These are phyloP conservation scores for Globisporangium sylvaticum DNA, from an alignment of 352 stramenopile genomes.

Conservation along the genomic window DNA sequence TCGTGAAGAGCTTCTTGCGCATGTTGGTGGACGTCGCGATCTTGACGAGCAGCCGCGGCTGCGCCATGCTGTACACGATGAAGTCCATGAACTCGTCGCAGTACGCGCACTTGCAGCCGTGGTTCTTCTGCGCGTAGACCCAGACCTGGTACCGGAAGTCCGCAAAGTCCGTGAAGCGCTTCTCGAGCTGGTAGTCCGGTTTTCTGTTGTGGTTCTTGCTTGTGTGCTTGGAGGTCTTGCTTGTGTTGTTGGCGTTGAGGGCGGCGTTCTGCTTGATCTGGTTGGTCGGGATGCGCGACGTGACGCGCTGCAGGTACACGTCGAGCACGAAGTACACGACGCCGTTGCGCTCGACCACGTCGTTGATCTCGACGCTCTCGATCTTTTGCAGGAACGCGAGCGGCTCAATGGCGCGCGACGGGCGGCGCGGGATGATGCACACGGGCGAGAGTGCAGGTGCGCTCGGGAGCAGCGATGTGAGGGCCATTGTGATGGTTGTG, in stretches of 20 bases:
- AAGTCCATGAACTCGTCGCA: conserved; percentile 41
- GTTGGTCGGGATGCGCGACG: conserved; percentile 59
- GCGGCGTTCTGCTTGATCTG: conserved; percentile 19
- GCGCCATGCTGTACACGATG: conserved; percentile 33
- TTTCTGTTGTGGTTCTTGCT: conserved; percentile 26
- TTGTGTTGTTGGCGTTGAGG: background rate
- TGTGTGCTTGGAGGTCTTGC: conserved; percentile 11
- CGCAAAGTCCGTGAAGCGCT: conserved; percentile 32
- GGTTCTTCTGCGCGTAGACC: conserved; percentile 24
- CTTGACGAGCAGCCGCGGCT: conserved; percentile 16
- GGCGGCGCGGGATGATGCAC: conserved; percentile 10
- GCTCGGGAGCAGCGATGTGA: background rate
- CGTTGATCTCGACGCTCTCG: conserved; percentile 26
- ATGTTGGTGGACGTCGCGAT: conserved; percentile 4
- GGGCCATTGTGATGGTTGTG: background rate
- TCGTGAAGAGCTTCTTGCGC: conserved; percentile 18
- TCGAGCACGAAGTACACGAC: conserved; percentile 37
- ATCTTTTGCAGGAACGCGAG: conserved; percentile 26
- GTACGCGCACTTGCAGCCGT: conserved; percentile 29
- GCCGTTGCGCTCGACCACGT: conserved; percentile 18
- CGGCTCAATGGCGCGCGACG: conserved; percentile 11
- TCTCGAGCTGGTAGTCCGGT: conserved; percentile 35
- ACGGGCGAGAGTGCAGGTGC: conserved; percentile 4
- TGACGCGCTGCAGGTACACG: conserved; percentile 50
- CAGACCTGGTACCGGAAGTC: conserved; percentile 36